Evolutionary conservation across 1,284 basidiomycete species (phyloP).

Genomic region (Trichosporon asahii): DNA sequence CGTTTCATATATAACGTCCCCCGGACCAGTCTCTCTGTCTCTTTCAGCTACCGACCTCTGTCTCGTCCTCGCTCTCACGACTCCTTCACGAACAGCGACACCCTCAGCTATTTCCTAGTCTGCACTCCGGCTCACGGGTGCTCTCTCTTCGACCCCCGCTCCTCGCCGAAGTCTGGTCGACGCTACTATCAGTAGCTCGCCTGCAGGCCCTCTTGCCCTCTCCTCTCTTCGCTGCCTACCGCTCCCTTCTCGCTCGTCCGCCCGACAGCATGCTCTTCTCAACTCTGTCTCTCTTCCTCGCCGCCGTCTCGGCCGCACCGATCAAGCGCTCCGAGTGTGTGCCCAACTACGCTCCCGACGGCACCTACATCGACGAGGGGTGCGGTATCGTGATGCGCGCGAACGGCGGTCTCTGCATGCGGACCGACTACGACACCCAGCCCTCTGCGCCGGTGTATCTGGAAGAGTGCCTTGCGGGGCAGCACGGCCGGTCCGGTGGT

Average conservation of each 20-base stretch:
- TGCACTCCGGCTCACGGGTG: too few species aligned
- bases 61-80: background rate
- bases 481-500: background rate
- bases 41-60: background rate
- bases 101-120: too few species aligned
- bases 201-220: too few species aligned
- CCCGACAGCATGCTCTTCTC: background rate
- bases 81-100: too few species aligned
- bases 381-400: conserved; percentile 1
- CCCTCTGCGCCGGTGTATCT: background rate
- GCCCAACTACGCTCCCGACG: background rate
- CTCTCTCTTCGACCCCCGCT: too few species aligned
- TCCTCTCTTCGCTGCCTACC: too few species aligned
- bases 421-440: background rate
- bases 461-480: background rate
- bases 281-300: background rate
- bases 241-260: background rate
- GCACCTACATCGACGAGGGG: conserved; percentile 4
- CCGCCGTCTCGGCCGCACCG: background rate
- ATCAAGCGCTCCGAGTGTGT: background rate
- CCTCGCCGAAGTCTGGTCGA: too few species aligned
- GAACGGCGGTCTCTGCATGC: background rate
- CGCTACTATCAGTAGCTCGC: too few species aligned
- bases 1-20: background rate
- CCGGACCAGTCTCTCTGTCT: background rate